Evolutionary conservation across 129 eudicot species (phyloP), one percentile per base, ranked within the genome.

Genomic region (Calendula officinalis): DNA sequence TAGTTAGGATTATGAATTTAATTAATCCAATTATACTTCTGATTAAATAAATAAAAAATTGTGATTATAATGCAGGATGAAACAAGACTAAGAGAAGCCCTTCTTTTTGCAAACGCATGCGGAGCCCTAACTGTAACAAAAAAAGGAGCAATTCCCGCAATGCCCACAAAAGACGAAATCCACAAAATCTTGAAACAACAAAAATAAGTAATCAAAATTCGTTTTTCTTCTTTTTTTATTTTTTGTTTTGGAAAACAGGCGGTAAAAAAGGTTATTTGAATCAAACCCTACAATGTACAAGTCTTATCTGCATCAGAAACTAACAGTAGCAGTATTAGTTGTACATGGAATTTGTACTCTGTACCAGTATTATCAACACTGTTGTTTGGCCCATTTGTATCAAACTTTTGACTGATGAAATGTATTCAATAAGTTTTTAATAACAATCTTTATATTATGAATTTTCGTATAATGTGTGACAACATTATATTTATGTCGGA

Each of bases 61-160:
- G 64, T 39, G 13, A 52, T 37, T 47, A 14, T 67, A 32, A 62
- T 75, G 71, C 77, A 91, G 97, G 95, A 87, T 22, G 97, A 91
- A 68, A 69, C 63, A 67, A 78, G 74, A 61, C 74, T 91, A 48
- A 74, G 87, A 68, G 88, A 87, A 67, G 97, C 95, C 51, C 85
- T 91, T 60, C 67, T 58, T 10, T 91, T 87, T 66, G 97, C 96
- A 33, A 91, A 91, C 69, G 97, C 85, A 17, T 91, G 97, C 61
- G 96, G 95, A 38, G 97, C 94, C 66, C 56, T 87, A 51, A 80
- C 90, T 0, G 97, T 91, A 8, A 87, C 96, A 1, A 71, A 80
- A 64, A 82, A 74, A 69, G 96, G 97, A 36, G 97, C 94, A 10
- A 91, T 91, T 60, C 97, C 97, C 39, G 90, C 95, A 5, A 60